These are phyloP conservation scores for Chloromonas sp. DNA, from an alignment of 163 green algal species.

Conservation along the genomic window DNA sequence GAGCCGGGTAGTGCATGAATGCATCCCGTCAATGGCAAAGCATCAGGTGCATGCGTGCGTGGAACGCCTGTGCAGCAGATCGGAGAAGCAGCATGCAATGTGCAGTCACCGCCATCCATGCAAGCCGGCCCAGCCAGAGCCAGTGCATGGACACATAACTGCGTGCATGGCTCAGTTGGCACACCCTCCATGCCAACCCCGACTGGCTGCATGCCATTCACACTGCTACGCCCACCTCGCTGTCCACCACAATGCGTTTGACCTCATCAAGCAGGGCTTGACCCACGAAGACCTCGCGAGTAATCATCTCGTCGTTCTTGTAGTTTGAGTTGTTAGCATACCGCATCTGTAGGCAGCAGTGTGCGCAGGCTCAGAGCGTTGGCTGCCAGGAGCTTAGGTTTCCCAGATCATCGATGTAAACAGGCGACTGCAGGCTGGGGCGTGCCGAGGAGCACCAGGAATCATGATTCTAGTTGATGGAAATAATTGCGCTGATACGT, in stretches of 20 bases:
- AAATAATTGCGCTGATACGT: background rate
- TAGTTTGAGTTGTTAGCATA: conserved; percentile 99
- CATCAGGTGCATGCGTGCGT: background rate
- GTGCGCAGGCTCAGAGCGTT: no score
- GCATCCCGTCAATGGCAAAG: background rate
- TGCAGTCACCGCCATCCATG: no score
- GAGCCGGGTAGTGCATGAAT: background rate
- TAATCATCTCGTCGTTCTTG: conserved; percentile 98
- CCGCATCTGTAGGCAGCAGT: conserved; percentile 62
- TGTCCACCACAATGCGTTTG: conserved; percentile 86
- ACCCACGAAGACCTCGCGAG: conserved; percentile 78
- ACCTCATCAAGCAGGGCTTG: conserved; percentile 81
- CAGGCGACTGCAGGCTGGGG: background rate
- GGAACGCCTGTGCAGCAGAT: no score
- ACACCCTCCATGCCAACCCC: no score
- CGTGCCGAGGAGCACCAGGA: background rate
- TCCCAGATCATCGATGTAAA: no score
- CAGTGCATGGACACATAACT: background rate
- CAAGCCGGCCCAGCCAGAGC: background rate
- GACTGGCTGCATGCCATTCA: no score
- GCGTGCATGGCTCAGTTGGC: background rate
- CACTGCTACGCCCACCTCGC: conserved; percentile 58
- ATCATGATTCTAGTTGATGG: no score
- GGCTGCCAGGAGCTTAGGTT: no score
- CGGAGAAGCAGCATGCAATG: background rate